Evolutionary conservation across 1,139 yeast genomes (phyloP).

Genomic region (Scheffersomyces lignicola): DNA sequence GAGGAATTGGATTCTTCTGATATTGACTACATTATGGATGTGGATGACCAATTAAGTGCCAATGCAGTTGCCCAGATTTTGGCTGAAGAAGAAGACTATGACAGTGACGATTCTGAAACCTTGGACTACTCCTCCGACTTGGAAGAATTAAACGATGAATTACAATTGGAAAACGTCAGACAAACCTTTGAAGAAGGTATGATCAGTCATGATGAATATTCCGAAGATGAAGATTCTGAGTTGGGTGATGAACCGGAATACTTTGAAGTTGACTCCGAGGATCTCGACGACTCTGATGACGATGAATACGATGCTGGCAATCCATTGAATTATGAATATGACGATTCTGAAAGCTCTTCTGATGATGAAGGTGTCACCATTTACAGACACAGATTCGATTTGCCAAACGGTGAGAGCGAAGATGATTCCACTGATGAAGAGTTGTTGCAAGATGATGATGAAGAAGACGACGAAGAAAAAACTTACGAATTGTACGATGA

Average conservation of each 20-base stretch:
- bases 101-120: conserved; percentile 11
- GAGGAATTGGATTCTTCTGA: conserved; percentile 30
- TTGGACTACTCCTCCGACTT: conserved; percentile 35
- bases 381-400: conserved; percentile 43
- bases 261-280: conserved; percentile 30
- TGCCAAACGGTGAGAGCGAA: conserved; percentile 36
- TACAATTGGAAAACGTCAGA: conserved; percentile 41
- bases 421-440: conserved; percentile 43
- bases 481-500: conserved; percentile 20
- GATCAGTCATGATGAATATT: conserved; percentile 29
- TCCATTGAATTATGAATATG: conserved; percentile 22
- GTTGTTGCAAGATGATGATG: conserved; percentile 23
- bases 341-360: conserved; percentile 26
- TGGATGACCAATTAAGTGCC: conserved; percentile 38
- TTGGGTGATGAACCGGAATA: conserved; percentile 34
- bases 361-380: conserved; percentile 47
- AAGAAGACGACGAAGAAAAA: conserved; percentile 24
- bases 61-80: conserved; percentile 22
- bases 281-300: conserved; percentile 16
- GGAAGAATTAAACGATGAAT: conserved; percentile 33
- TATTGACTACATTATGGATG: conserved; percentile 33
- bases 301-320: conserved; percentile 25
- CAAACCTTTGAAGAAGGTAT: conserved; percentile 39
- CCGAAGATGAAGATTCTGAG: conserved; percentile 28
- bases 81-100: conserved; percentile 6